A percentile compares a stretch with the other conserved stretches of the same genome.
phyloP scores from a whole-genome alignment of 129 eudicot genomes.

The Dittrichia graveolens region DNA sequence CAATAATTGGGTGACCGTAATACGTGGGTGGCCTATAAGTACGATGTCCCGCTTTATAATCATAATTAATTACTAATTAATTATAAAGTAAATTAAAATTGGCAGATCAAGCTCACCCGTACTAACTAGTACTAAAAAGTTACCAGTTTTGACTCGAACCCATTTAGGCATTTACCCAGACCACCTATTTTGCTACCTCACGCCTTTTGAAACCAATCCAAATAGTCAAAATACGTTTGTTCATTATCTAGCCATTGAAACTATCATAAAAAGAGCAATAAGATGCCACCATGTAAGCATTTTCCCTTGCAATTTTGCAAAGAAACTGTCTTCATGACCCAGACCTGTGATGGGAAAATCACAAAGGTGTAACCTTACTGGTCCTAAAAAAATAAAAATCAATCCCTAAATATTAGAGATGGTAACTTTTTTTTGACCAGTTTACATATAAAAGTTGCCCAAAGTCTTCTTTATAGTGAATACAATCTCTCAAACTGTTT shows the following conservation, averaged over 20 bases:
- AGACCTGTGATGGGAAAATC: constrained; percentile 30
- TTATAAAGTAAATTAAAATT: too few relatives aligned
- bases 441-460: too few relatives aligned
- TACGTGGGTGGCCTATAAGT: too few relatives aligned
- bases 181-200: background rate
- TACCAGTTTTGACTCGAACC: background rate
- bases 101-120: too few relatives aligned
- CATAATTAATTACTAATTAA: too few relatives aligned
- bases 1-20: too few relatives aligned
- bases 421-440: too few relatives aligned
- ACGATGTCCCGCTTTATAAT: too few relatives aligned
- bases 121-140: background rate
- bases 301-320: constrained; percentile 14
- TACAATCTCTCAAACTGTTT: too few relatives aligned
- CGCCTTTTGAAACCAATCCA: background rate
- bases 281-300: constrained; percentile 12
- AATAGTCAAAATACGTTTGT: background rate
- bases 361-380: constrained; percentile 29
- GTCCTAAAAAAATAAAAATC: background rate
- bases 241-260: background rate
- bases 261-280: background rate
- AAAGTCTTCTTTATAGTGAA: too few relatives aligned
- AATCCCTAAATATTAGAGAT: too few relatives aligned
- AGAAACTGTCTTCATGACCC: constrained; percentile 15
- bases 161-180: background rate